A percentile compares a stretch with the other conserved stretches of the same genome.
These are phyloP conservation scores for Eucalyptus pauciflora DNA, from an alignment of 345 rosid species.

Conservation along the genomic window DNA sequence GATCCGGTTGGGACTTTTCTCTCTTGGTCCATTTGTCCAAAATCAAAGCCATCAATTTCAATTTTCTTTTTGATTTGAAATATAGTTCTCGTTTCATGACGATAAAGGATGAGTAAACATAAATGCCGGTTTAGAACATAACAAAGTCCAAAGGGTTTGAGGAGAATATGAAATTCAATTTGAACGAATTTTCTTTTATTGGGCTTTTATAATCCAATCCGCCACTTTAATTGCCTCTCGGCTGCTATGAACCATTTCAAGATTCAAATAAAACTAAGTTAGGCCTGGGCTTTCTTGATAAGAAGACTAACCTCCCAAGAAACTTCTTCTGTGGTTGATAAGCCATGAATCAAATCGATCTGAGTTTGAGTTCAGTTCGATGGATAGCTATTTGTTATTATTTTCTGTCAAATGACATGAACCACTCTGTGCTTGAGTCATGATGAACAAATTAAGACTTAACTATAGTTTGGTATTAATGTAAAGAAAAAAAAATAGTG, in stretches of 20 bases:
- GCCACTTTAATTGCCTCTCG: rapidly evolving
- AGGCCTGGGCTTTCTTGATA: background rate
- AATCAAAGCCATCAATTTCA: background rate
- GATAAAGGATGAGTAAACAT: background rate
- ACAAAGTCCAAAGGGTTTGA: background rate
- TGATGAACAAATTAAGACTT: background rate
- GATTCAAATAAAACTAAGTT: rapidly evolving
- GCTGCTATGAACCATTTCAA: background rate
- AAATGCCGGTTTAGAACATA: background rate
- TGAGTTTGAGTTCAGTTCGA: background rate
- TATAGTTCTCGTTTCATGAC: background rate
- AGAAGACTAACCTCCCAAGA: background rate
- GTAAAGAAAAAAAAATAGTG: background rate
- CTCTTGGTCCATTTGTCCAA: background rate
- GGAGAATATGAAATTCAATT: background rate
- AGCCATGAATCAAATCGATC: background rate
- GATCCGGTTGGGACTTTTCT: background rate
- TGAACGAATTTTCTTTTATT: background rate
- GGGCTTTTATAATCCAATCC: rapidly evolving
- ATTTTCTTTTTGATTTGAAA: background rate
- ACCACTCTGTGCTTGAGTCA: background rate
- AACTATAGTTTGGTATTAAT: background rate
- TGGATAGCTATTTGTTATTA: background rate
- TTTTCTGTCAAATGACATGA: background rate
- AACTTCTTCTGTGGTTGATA: too few relatives aligned